Conservation (phyloP, 208 protist genomes). For the Histomonas meleagridis region DNA sequence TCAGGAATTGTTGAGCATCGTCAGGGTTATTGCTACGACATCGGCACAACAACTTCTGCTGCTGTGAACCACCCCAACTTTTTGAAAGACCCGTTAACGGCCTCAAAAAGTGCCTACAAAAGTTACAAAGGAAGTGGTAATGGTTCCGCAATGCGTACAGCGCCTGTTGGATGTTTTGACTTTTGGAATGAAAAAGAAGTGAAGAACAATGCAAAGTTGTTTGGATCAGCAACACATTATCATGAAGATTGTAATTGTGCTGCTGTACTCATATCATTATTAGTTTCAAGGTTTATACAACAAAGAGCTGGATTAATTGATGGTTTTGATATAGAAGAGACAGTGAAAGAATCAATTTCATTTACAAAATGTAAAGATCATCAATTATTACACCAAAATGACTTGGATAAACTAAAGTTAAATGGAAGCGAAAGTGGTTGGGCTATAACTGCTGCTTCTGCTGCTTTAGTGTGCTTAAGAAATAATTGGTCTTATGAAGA, state of each 20-base stretch:
- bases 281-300: not conserved
- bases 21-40: not conserved
- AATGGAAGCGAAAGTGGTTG: not conserved
- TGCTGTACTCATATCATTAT: not conserved
- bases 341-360: not conserved
- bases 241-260: not conserved
- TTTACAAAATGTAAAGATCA: not conserved
- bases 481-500: not conserved
- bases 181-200: conserved; percentile 17
- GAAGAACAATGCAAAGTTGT: not conserved
- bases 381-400: not conserved
- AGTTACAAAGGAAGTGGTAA: not conserved
- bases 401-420: not conserved
- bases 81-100: not conserved
- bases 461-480: not conserved
- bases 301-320: not conserved
- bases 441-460: not conserved
- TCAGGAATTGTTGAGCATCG: not conserved
- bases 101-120: not conserved
- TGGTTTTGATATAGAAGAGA: not conserved
- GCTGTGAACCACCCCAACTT: not conserved
- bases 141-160: not conserved
- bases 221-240: not conserved
- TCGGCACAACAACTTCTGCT: not conserved
- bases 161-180: not conserved